Evolutionary conservation across 2,329 filamentous ascomycete genomes (phyloP).

Genomic region (Cytospora piceicola): DNA sequence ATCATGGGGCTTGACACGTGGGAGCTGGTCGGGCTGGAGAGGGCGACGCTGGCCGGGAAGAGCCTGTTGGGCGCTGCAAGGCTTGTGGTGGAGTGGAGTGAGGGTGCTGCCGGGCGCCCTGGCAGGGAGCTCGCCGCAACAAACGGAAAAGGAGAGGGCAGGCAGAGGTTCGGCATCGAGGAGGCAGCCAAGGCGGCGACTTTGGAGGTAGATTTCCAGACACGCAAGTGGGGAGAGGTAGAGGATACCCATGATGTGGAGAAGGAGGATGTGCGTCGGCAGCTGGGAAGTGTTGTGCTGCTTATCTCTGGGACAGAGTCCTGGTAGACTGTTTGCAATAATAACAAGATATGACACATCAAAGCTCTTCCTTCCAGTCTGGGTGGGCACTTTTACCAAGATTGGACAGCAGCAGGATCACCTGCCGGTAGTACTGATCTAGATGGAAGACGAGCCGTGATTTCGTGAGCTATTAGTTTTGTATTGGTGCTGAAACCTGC

Average conservation of each 20-base stretch:
- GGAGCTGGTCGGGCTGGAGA: constrained; percentile 85
- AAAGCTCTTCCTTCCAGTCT: neutral
- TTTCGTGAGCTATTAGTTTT: neutral
- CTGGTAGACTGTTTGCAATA: constrained; percentile 2
- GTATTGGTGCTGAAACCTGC: neutral
- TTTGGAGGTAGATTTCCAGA: constrained; percentile 90
- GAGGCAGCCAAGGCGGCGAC: constrained; percentile 78
- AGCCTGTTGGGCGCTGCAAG: constrained; percentile 78
- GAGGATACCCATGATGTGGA: constrained; percentile 98
- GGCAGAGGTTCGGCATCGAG: constrained; percentile 71
- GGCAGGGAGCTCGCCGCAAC: constrained; percentile 27
- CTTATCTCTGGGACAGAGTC: constrained; percentile 67
- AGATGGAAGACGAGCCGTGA: too few relatives aligned
- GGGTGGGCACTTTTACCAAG: neutral
- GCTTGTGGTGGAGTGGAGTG: constrained; percentile 85
- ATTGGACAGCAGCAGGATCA: too few relatives aligned
- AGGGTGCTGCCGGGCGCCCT: constrained; percentile 61
- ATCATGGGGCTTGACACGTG: constrained; percentile 71
- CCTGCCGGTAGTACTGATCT: too few relatives aligned
- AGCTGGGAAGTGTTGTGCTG: constrained; percentile 84
- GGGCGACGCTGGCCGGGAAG: constrained; percentile 83
- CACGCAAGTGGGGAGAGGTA: constrained; percentile 89
- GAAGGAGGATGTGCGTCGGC: constrained; percentile 83
- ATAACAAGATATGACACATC: neutral
- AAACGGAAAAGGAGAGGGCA: constrained; percentile 36